Conservation (phyloP, 2,329 filamentous ascomycete species). For the Epichloe sibirici region DNA sequence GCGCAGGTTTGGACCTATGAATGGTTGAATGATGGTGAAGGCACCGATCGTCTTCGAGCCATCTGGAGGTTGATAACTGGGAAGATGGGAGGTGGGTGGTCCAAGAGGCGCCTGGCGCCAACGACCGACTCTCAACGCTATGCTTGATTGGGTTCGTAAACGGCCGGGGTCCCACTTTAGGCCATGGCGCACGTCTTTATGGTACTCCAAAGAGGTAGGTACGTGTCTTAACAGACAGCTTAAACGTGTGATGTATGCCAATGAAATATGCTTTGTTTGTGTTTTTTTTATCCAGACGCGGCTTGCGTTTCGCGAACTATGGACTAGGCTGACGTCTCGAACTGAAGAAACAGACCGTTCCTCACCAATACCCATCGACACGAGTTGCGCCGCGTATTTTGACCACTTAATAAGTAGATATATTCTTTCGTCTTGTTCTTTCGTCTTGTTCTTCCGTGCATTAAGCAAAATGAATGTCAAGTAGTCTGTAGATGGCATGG, state of each 20-base stretch:
- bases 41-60: not conserved
- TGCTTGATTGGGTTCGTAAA: constrained; percentile 8
- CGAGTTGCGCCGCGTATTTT: too few species aligned
- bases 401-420: too few species aligned
- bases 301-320: not conserved
- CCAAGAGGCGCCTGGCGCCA: constrained; percentile 2
- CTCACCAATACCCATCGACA: too few species aligned
- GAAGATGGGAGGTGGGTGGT: constrained; percentile 4
- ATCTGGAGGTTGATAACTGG: constrained; percentile 3
- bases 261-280: not conserved
- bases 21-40: not conserved
- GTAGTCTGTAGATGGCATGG: too few species aligned
- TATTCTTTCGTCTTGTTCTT: too few species aligned
- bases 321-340: too few species aligned
- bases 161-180: constrained; percentile 6
- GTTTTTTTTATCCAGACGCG: not conserved
- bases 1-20: not conserved
- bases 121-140: constrained; percentile 3
- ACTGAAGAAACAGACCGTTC: too few species aligned
- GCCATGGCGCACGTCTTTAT: constrained; percentile 1
- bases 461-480: too few species aligned
- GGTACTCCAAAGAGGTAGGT: not conserved
- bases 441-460: too few species aligned
- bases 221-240: not conserved
- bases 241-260: not conserved